Base-by-base conservation (phyloP, 192 early-diverging fungal species). In the Backusella circina region DNA sequence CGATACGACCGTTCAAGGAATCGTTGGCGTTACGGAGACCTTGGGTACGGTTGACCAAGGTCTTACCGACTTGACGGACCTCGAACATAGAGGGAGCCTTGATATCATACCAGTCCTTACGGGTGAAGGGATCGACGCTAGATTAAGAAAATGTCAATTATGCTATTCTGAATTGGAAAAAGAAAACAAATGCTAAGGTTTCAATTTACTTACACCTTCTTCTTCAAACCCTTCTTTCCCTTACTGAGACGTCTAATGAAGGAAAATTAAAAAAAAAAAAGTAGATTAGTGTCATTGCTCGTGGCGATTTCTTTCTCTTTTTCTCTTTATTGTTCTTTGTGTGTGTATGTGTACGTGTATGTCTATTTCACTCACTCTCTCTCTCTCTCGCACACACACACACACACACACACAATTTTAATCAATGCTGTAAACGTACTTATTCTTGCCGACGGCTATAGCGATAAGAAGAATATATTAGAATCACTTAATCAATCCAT, bases 21-120 rank as follows among this genome's bases (percentile, higher is more conserved):
- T 97, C 96, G 85, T 95, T 94, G 85, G 97, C 95, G 87, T 94
- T 94, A 94, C 93, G 96, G 85, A 97, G 87, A 88, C 97, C 97
- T 92, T 97, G 96, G 88, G 95, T 97, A 76, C 97, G 95, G 96
- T 99, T 99, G 88, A 98, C 97, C 72, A 99, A 91, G 77, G 97
- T 99, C 92, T 99, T 99, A 81, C 97, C 97, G 74, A 95, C 91
- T 74, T 94, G 88, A 83, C 96, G 94, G 72, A 90, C 89, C 74
- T 93, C 91, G 82, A 99, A 99, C 84, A 95, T 90, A 68, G 92
- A 90, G 78, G 97, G 97, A 71, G 95, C 97, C 88, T 96, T 97
- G 90, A 99, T 90, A 86, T 97, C 96, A 84, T 98, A 99, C 97
- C 97, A 99, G 85, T 99, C 97, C 89, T 99, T 99, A 79, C 97